phyloP scores from a whole-genome alignment of 148 eudicot species.

The Cornus florida region DNA sequence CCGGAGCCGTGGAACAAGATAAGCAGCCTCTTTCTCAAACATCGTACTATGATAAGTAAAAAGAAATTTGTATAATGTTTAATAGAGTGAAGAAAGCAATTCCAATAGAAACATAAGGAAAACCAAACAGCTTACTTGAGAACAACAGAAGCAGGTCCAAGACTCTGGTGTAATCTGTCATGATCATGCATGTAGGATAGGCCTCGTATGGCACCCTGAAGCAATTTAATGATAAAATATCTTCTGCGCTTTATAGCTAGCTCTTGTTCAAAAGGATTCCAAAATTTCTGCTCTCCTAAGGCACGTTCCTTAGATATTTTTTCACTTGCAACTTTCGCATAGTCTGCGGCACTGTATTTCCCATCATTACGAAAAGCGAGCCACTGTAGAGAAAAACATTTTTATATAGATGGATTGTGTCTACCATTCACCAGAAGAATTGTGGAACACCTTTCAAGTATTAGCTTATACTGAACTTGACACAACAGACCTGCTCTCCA shows the following conservation, averaged over 20 bases:
- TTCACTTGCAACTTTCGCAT: slow-evolving; percentile 70
- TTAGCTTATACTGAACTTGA: background rate
- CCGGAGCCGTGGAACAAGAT: slow-evolving; percentile 81
- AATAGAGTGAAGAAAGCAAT: slow-evolving; percentile 4
- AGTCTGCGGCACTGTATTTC: slow-evolving; percentile 82
- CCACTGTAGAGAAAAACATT: slow-evolving; percentile 58
- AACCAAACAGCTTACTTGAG: slow-evolving; percentile 65
- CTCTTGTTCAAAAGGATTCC: slow-evolving; percentile 80
- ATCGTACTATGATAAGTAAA: slow-evolving; percentile 56
- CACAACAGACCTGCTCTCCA: slow-evolving; percentile 84
- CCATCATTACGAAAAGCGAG: slow-evolving; percentile 93
- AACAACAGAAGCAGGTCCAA: slow-evolving; percentile 96
- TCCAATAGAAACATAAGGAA: slow-evolving; percentile 5
- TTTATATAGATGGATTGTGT: background rate
- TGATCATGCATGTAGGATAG: slow-evolving; percentile 88
- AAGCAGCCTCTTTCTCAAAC: slow-evolving; percentile 72
- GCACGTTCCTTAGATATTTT: slow-evolving; percentile 41
- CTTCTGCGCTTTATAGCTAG: slow-evolving; percentile 70
- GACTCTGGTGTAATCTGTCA: slow-evolving; percentile 95
- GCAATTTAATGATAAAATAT: slow-evolving; percentile 60
- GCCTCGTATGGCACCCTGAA: slow-evolving; percentile 68
- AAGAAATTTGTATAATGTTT: slow-evolving; percentile 9
- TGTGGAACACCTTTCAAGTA: background rate
- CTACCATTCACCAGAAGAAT: background rate
- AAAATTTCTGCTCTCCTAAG: slow-evolving; percentile 46